phyloP scores from a whole-genome alignment of 306 rosid species.

The Mimosa bimucronata region DNA sequence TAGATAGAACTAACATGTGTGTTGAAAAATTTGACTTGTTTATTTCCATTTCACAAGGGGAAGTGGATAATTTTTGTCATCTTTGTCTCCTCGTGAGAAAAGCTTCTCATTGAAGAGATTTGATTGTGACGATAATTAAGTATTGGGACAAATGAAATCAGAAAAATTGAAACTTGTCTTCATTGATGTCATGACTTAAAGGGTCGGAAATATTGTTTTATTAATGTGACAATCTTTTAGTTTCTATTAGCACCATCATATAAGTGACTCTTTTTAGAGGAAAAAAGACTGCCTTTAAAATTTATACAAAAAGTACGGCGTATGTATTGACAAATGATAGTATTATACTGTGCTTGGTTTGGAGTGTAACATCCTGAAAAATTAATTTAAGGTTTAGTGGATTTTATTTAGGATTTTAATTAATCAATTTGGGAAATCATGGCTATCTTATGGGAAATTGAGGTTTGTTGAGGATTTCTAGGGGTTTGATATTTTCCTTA shows the following conservation, averaged over 20 bases:
- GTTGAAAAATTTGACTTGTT: not conserved
- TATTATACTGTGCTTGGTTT: too few relatives aligned
- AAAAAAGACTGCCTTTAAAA: not conserved
- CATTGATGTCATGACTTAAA: not conserved
- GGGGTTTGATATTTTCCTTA: too few relatives aligned
- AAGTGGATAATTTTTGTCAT: not conserved
- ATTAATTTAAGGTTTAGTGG: too few relatives aligned
- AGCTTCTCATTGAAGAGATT: not conserved
- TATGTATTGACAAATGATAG: too few relatives aligned
- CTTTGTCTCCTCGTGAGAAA: not conserved
- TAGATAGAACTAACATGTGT: not conserved
- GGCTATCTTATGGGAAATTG: too few relatives aligned
- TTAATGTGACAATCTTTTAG: not conserved
- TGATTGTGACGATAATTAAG: not conserved
- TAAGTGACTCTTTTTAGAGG: not conserved
- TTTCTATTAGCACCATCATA: not conserved
- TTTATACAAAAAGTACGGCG: too few relatives aligned
- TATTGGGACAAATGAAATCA: not conserved
- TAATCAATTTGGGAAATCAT: too few relatives aligned
- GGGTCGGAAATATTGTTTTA: not conserved
- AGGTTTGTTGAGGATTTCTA: too few relatives aligned
- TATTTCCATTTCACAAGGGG: not conserved
- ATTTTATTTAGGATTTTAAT: too few relatives aligned
- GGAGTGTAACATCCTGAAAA: too few relatives aligned
- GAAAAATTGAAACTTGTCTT: not conserved